Conservation (phyloP, 2,329 filamentous ascomycete species). For the Fusarium illudens region DNA sequence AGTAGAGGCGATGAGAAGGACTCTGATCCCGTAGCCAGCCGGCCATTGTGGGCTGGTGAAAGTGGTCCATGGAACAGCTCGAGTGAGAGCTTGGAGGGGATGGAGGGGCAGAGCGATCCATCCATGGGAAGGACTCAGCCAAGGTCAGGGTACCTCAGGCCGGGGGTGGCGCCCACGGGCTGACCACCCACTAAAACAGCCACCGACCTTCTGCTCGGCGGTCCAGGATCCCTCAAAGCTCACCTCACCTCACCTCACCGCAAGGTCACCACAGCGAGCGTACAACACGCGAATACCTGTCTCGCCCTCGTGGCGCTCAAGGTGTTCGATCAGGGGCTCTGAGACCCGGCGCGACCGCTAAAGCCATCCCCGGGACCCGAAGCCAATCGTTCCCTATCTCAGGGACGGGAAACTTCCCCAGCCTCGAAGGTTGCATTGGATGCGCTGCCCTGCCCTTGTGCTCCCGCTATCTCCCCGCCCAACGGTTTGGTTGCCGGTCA, state of each 20-base stretch:
- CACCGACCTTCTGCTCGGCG: constrained; percentile 1
- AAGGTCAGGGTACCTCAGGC: constrained; percentile 7
- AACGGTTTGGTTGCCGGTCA: constrained; percentile 17
- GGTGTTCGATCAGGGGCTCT: background rate
- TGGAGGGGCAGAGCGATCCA: constrained; percentile 26
- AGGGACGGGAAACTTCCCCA: constrained; percentile 21
- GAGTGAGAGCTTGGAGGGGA: constrained; percentile 26
- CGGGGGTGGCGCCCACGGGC: constrained; percentile 34
- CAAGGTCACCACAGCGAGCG: constrained; percentile 21
- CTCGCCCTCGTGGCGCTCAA: constrained; percentile 1
- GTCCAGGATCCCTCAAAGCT: constrained; percentile 3
- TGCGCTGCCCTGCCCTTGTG: constrained; percentile 7
- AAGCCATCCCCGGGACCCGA: constrained; percentile 30
- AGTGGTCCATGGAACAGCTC: constrained; percentile 21
- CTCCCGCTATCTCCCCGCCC: constrained; percentile 13
- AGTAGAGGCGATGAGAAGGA: constrained; percentile 20
- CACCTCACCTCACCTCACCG: constrained; percentile 29
- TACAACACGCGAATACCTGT: background rate
- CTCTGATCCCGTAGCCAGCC: constrained; percentile 33
- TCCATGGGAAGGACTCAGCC: too few species aligned
- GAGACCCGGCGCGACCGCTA: background rate
- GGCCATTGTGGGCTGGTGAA: constrained; percentile 24
- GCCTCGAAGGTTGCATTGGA: background rate
- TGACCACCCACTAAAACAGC: constrained; percentile 37
- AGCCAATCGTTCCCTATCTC: constrained; percentile 28